phyloP scores from a whole-genome alignment of 1,284 basidiomycete genomes.

The Leccinum subrobustum region DNA sequence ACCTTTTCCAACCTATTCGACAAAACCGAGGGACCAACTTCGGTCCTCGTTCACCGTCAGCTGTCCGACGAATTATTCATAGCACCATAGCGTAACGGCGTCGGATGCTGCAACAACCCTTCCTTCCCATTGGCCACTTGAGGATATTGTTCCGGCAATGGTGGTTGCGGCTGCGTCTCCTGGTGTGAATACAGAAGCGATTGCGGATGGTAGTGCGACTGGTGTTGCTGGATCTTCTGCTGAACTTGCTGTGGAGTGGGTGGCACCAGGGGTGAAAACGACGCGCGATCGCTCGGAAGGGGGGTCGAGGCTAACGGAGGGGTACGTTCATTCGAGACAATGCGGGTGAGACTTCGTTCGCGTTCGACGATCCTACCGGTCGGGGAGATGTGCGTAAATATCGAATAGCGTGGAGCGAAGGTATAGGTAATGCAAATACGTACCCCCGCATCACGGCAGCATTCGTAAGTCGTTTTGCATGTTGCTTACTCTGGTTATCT shows the following conservation, averaged over 20 bases:
- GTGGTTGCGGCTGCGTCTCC: not conserved
- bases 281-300: slow-evolving; percentile 3
- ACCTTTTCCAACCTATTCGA: not conserved
- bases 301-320: slow-evolving; percentile 21
- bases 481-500: slow-evolving; percentile 77
- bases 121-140: not conserved
- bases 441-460: slow-evolving; percentile 81
- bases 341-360: slow-evolving; percentile 31
- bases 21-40: not conserved
- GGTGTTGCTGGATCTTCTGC: slow-evolving; percentile 24
- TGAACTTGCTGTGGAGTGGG: slow-evolving; percentile 24
- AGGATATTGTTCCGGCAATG: not conserved
- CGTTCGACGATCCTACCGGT: slow-evolving; percentile 42
- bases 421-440: slow-evolving; percentile 17
- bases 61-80: slow-evolving; percentile 3
- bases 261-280: slow-evolving; percentile 13
- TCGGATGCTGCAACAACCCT: slow-evolving; percentile 7
- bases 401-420: not conserved
- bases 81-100: slow-evolving; percentile 21
- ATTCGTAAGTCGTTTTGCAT: slow-evolving; percentile 61
- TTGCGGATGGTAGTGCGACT: slow-evolving; percentile 14
- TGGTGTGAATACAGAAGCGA: not conserved
- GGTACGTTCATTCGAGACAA: slow-evolving; percentile 18
- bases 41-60: not conserved
- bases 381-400: not conserved